Percentiles rank a stretch among this genome's conserved stretches.
Evolutionary conservation across 1,139 yeast genomes (phyloP).

Genomic region (Schizosaccharomyces versatilis): DNA sequence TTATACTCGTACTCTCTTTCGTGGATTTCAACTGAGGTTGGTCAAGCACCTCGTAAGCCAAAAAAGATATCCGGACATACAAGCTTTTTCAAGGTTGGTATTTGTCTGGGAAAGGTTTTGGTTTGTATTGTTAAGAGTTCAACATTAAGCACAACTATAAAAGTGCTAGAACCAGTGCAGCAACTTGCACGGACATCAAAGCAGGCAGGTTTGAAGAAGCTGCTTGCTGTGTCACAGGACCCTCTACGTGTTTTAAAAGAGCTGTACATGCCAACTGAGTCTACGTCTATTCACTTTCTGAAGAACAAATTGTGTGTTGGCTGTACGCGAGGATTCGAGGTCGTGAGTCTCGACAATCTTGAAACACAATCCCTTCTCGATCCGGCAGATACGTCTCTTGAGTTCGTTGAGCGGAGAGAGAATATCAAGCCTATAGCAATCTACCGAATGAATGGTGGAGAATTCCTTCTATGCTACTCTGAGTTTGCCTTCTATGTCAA

Average conservation of each 20-base stretch:
- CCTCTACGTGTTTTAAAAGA: conserved; percentile 55
- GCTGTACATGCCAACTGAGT: conserved; percentile 64
- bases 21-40: conserved; percentile 25
- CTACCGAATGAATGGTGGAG: conserved; percentile 57
- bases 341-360: conserved; percentile 56
- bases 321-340: conserved; percentile 88
- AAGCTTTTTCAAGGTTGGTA: conserved; percentile 75
- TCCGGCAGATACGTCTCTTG: conserved; percentile 91
- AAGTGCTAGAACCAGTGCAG: conserved; percentile 61
- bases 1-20: conserved; percentile 71
- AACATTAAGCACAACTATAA: conserved; percentile 47
- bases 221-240: conserved; percentile 23
- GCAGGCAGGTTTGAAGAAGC: conserved; percentile 30
- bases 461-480: conserved; percentile 35
- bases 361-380: conserved; percentile 61
- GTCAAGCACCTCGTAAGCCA: conserved; percentile 46
- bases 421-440: conserved; percentile 75
- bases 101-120: conserved; percentile 68
- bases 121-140: conserved; percentile 78
- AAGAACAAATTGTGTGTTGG: conserved; percentile 82
- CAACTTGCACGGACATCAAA: conserved; percentile 18
- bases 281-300: conserved; percentile 73
- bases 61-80: conserved; percentile 68
- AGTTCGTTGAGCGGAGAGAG: conserved; percentile 78
- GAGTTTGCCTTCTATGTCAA: conserved; percentile 89